Evolutionary conservation across 768 basidiomycete genomes (phyloP).

Genomic region (Phanerodontia chrysosporium): DNA sequence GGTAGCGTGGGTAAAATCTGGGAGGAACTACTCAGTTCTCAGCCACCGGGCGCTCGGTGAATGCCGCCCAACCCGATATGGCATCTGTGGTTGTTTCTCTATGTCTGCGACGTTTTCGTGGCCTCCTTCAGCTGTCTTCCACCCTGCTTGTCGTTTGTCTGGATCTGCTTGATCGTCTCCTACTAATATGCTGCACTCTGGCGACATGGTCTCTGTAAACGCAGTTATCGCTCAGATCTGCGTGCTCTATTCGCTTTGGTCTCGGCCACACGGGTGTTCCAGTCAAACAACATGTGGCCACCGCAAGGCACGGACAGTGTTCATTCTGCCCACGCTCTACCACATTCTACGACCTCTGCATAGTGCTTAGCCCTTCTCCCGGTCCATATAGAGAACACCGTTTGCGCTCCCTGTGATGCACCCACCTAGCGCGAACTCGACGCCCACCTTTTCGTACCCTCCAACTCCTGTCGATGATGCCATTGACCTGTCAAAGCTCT

Average conservation of each 20-base stretch:
- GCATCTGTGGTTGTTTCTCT: background rate
- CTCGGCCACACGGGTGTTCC: slow-evolving; percentile 2
- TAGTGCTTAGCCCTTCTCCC: slow-evolving; percentile 3
- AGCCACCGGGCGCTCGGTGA: slow-evolving; percentile 37
- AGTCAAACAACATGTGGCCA: slow-evolving; percentile 10
- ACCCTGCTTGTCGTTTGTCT: background rate
- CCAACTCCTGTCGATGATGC: slow-evolving; percentile 9
- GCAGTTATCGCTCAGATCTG: no score
- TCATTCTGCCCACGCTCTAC: background rate
- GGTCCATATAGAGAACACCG: background rate
- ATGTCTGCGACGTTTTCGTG: slow-evolving; percentile 3
- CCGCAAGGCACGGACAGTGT: slow-evolving; percentile 8
- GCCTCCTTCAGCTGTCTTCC: slow-evolving; percentile 1
- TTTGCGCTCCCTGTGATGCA: background rate
- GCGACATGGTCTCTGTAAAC: background rate
- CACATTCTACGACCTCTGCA: background rate
- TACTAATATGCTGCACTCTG: background rate
- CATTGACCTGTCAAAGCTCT: slow-evolving; percentile 17
- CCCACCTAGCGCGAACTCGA: background rate
- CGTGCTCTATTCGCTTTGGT: background rate
- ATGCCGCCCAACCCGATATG: slow-evolving; percentile 7
- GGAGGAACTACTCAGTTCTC: slow-evolving; percentile 37
- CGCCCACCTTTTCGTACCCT: slow-evolving; percentile 1
- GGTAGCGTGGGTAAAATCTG: slow-evolving; percentile 27
- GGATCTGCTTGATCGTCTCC: background rate